These are phyloP conservation scores for Paraglomus occultum DNA, from an alignment of 192 early-diverging fungal species.

Conservation along the genomic window DNA sequence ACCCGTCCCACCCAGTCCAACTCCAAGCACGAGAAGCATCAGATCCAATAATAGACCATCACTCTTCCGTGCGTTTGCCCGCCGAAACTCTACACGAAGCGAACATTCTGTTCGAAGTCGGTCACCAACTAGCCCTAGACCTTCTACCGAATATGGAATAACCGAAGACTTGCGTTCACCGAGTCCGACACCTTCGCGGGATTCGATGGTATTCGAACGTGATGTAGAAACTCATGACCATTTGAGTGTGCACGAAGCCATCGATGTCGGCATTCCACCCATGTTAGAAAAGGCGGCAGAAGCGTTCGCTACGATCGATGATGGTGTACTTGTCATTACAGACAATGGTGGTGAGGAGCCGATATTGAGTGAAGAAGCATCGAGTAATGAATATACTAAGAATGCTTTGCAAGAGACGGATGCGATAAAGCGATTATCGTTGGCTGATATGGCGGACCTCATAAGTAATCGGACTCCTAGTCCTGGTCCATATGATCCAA, in stretches of 20 bases:
- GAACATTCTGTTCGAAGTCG: conserved; percentile 26
- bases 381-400: neutral
- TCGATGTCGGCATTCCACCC: conserved; percentile 32
- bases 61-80: conserved; percentile 24
- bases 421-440: conserved; percentile 11
- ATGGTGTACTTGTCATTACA: neutral
- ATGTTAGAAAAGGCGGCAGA: conserved; percentile 26
- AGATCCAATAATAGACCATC: conserved; percentile 16
- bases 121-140: conserved; percentile 29
- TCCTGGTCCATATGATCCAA: conserved; percentile 25
- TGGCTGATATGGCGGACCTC: neutral
- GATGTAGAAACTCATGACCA: conserved; percentile 30
- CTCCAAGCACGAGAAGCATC: conserved; percentile 24
- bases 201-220: conserved; percentile 34
- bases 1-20: conserved; percentile 14
- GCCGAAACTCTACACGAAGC: conserved; percentile 27
- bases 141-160: conserved; percentile 19
- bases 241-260: conserved; percentile 28
- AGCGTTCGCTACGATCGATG: conserved; percentile 28
- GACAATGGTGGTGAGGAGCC: neutral
- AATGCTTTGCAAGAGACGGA: conserved; percentile 1
- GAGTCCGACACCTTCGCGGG: conserved; percentile 26
- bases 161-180: conserved; percentile 5
- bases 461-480: conserved; percentile 10
- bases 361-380: neutral